Base-by-base conservation (phyloP, 169 alveolate species). In the Eimeria praecox region DNA sequence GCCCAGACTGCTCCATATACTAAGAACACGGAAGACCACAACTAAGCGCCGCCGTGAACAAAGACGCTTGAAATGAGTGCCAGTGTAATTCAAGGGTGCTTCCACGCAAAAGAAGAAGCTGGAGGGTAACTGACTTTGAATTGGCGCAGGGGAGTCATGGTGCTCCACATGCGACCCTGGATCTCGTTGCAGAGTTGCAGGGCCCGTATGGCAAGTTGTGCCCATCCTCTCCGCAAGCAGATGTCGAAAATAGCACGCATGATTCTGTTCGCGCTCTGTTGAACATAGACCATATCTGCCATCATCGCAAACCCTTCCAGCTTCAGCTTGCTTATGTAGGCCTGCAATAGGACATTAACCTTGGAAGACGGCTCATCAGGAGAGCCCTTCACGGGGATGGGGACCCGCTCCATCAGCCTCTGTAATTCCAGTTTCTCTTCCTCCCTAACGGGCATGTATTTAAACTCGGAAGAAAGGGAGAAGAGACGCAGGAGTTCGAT, bases 101-200 rank as follows among this genome's bases (percentile, higher is more conserved):
- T 33, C 18, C 8, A 12, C 0, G 80, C 12, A 35, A n/a, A 3
- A 35, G 97, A 80, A 95, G 75, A 8, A 94, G 95, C 95, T 90
- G 94, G n/a, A 82, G 30, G 14, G 4, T n/a, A 6, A 30, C 96
- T 82, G 38, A 93, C 98, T 91, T 99, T 99, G 98, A 99, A 99
- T 97, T 99, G 99, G 94, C 99, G 98, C 97, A 99, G 97, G 1
- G 99, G 99, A 2, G 99, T 98, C 99, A 98, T 99, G 52, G 99
- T 98, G 69, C 98, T 98, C 99, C 99, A 99, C 99, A 99, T 98
- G 95, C 99, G 97, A 95, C 99, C 98, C 95, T 99, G 99, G 38
- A 99, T 98, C 99, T 99, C 99, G 98, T 99, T 99, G 96, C 99
- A 98, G 96, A 98, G 97, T 69, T 98, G 98, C 49, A 99, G 97